These are phyloP conservation scores for Effrenium voratum DNA, from an alignment of 73 alveolate genomes.

Conservation along the genomic window DNA sequence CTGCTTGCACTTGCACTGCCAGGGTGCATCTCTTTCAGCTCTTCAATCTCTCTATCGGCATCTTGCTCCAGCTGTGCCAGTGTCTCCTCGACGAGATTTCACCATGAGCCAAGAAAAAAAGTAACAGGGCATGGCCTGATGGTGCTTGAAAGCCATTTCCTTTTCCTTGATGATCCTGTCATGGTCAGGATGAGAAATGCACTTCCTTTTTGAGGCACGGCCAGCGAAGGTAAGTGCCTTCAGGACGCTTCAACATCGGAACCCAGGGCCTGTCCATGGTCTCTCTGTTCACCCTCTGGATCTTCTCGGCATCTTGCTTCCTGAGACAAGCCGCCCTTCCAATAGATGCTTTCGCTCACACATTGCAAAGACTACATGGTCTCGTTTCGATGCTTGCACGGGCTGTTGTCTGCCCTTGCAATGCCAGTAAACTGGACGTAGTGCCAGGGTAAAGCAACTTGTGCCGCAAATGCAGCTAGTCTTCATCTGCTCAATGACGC, in stretches of 20 bases:
- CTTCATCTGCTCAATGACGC: slow-evolving; percentile 66
- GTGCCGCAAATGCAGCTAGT: neutral
- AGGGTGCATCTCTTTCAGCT: slow-evolving; percentile 76
- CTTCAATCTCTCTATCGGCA: slow-evolving; percentile 94
- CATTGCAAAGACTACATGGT: too few relatives aligned
- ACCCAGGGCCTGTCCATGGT: slow-evolving; percentile 67
- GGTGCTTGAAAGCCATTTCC: slow-evolving; percentile 93
- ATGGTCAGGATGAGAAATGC: neutral
- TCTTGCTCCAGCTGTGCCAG: slow-evolving; percentile 92
- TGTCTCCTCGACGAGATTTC: slow-evolving; percentile 59
- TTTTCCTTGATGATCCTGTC: slow-evolving; percentile 86
- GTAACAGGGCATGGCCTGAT: slow-evolving; percentile 4
- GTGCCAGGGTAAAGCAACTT: too few relatives aligned
- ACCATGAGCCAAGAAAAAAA: neutral
- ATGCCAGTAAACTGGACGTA: too few relatives aligned
- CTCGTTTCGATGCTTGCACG: too few relatives aligned
- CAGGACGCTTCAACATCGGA: neutral
- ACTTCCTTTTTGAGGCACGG: neutral
- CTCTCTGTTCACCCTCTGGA: slow-evolving; percentile 64
- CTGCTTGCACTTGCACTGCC: neutral
- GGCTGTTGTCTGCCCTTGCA: too few relatives aligned
- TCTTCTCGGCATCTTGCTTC: slow-evolving; percentile 89
- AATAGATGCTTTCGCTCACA: too few relatives aligned
- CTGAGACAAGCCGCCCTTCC: too few relatives aligned
- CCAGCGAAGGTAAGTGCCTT: neutral